Evolutionary conservation across 2,329 filamentous ascomycete species (phyloP), one percentile per base, ranked within the genome.

Genomic region (Hymenoscyphus scutula): DNA sequence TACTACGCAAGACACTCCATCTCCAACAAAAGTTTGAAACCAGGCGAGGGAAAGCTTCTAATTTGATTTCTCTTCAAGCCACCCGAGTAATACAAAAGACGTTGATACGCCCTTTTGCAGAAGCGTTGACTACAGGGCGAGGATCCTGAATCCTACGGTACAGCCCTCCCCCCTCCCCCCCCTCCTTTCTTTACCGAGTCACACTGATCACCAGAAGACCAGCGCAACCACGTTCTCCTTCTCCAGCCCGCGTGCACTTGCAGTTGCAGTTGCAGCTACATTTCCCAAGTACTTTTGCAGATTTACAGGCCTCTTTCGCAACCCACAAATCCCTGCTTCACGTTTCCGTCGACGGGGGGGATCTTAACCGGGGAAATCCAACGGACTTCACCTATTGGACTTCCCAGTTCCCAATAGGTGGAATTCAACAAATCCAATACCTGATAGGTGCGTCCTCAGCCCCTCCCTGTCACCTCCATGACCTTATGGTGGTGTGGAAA

Each of bases 91-190:
- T 6, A 23, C 6, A 19, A 45, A 23, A 45, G 41, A 45, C 41
- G n/a, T 23, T 45, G 41, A 45, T 45, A 45, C 41, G 41, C 41
- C 4, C 32, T 34, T 34, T 34, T 8, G 8, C 32, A 8, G 32
- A 19, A 23, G 8, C 8, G 1, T 45, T 23, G 41, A 45, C 41
- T 10, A 23, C 41, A 45, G 41, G 41, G 19, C n/a, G n/a, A 17
- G 17, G 41, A n/a, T 56, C 54, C 54, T 56, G 27, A 32, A 56
- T 56, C 54, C 54, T 56, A 23, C 54, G 27, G 54, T 34, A 37
- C 41, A n/a, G 23, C 25, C 23, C 29, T n/a, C n/a, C n/a, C n/a
- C n/a, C n/a, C n/a, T n/a, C n/a, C n/a, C n/a, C n/a, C 53, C 30
- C 53, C 10, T 38, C 30, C 10, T 34, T 32, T 1, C 8, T 56